Evolutionary conservation across 2,329 filamentous ascomycete genomes (phyloP).

Genomic region (Pestalotiopsis sp.): DNA sequence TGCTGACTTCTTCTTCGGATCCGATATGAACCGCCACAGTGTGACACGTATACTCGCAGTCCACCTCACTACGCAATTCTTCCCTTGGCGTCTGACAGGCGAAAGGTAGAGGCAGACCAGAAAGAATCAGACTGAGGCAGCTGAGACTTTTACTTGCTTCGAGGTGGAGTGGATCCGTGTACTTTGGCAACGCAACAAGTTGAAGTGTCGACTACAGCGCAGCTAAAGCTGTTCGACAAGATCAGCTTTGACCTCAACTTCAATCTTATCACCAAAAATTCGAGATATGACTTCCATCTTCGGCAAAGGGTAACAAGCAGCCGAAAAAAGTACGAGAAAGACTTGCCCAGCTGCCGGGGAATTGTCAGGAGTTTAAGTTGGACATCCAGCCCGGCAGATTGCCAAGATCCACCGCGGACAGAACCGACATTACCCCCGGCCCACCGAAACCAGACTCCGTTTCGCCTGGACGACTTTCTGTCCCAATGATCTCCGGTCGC

Average conservation of each 20-base stretch:
- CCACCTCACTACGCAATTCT: no score
- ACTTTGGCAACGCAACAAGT: not conserved
- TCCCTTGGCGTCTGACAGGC: no score
- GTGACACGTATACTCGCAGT: no score
- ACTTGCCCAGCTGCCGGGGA: not conserved
- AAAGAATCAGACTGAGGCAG: no score
- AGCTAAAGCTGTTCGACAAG: not conserved
- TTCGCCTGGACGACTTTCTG: not conserved
- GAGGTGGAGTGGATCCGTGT: not conserved
- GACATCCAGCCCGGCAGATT: not conserved
- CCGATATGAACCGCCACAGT: no score
- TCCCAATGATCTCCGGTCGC: no score
- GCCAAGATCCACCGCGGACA: not conserved
- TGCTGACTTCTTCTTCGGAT: no score
- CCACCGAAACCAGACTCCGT: not conserved
- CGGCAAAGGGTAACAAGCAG: no score
- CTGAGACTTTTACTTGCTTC: not conserved
- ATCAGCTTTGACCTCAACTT: not conserved
- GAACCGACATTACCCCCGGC: not conserved
- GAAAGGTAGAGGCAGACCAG: no score
- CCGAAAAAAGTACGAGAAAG: not conserved
- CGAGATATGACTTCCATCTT: not conserved
- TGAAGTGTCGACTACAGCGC: not conserved
- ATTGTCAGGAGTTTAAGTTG: not conserved
- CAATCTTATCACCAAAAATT: not conserved